phyloP scores from a whole-genome alignment of 257 asterid genomes.

The Eucommia ulmoides region DNA sequence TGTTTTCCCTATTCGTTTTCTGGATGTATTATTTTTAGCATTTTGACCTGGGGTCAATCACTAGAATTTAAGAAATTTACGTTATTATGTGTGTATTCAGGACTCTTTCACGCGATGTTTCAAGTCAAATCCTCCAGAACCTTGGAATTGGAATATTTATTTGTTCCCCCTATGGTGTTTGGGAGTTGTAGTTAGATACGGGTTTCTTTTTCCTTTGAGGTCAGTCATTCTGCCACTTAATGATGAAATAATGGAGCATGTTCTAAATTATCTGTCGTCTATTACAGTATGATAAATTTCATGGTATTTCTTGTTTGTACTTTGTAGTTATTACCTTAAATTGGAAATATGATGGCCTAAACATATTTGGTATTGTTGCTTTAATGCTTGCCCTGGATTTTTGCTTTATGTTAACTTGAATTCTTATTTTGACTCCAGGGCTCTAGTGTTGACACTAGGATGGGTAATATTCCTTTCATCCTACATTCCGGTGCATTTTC shows the following conservation, averaged over 20 bases:
- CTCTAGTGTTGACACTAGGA: conserved; percentile 72
- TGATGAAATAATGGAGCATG: too few relatives aligned
- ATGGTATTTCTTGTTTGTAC: not conserved
- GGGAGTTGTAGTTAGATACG: conserved; percentile 87
- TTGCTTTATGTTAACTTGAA: conserved; percentile 1
- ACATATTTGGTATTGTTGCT: too few relatives aligned
- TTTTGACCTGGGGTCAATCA: too few relatives aligned
- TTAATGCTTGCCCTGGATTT: conserved; percentile 7
- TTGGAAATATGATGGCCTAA: not conserved
- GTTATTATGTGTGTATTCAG: conserved; percentile 23
- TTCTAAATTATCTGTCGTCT: too few relatives aligned
- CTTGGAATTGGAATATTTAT: conserved; percentile 92
- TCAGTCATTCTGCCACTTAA: conserved; percentile 17
- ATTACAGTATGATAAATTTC: too few relatives aligned
- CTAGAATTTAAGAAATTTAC: too few relatives aligned
- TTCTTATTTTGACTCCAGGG: conserved; percentile 49
- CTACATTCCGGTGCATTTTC: conserved; percentile 88
- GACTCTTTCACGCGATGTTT: conserved; percentile 95
- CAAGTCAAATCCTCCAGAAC: conserved; percentile 94
- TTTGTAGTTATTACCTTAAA: too few relatives aligned
- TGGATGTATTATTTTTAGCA: too few relatives aligned
- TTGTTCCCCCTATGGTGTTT: conserved; percentile 96
- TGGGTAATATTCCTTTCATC: conserved; percentile 89
- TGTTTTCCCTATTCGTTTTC: too few relatives aligned
- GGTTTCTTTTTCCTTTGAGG: conserved; percentile 80